phyloP scores from a whole-genome alignment of 2,329 filamentous ascomycete species.

The Diaporthe sp. region DNA sequence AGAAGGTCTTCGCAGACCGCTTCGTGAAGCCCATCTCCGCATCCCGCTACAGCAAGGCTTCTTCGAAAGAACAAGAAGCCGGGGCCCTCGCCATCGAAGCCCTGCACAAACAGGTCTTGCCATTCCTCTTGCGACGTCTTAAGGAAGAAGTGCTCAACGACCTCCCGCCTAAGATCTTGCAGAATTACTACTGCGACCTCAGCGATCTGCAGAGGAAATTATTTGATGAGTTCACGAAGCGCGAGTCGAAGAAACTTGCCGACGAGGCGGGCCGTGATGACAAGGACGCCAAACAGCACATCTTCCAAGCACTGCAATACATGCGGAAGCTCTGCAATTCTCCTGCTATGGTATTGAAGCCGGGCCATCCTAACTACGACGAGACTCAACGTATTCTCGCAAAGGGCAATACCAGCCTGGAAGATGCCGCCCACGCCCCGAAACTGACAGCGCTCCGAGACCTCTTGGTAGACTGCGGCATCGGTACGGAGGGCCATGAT shows the following conservation, averaged over 20 bases:
- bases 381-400: conserved; percentile 86
- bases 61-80: conserved; percentile 97
- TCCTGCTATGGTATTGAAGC: conserved; percentile 95
- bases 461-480: conserved; percentile 97
- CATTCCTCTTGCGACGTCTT: conserved; percentile 93
- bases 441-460: conserved; percentile 93
- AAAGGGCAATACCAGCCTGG: conserved; percentile 83
- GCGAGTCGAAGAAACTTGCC: conserved; percentile 89
- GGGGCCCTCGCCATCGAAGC: conserved; percentile 97
- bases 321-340: conserved; percentile 99
- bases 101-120: conserved; percentile 97
- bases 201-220: conserved; percentile 95
- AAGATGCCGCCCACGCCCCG: conserved; percentile 89
- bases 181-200: conserved; percentile 99
- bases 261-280: conserved; percentile 87
- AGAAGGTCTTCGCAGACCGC: conserved; percentile 94
- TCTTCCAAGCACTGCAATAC: conserved; percentile 98
- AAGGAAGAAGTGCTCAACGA: conserved; percentile 99
- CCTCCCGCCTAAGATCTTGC: conserved; percentile 95
- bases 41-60: conserved; percentile 95
- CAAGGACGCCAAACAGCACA: conserved; percentile 96
- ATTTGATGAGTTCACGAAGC: conserved; percentile 96
- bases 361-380: conserved; percentile 90
- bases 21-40: conserved; percentile 97
- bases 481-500: conserved; percentile 81